phyloP scores from a whole-genome alignment of 2,329 filamentous ascomycete species.

The Neurospora crassa region DNA sequence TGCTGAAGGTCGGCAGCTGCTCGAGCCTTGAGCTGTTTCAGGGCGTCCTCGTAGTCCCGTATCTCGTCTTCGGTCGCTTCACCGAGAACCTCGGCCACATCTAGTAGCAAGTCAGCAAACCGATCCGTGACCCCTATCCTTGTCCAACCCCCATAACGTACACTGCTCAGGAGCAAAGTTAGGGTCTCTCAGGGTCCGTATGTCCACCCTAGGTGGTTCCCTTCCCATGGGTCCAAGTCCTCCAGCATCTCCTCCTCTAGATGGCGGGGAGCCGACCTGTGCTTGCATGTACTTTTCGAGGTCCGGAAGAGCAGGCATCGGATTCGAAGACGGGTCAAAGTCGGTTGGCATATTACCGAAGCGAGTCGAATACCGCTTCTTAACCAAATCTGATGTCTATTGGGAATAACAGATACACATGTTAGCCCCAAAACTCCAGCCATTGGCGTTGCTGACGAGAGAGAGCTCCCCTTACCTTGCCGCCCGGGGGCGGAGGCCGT shows the following conservation, averaged over 20 bases:
- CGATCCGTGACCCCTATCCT: not conserved
- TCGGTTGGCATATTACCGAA: slow-evolving; percentile 71
- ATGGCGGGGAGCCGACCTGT: slow-evolving; percentile 36
- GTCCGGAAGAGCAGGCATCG: slow-evolving; percentile 59
- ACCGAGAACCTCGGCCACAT: slow-evolving; percentile 61
- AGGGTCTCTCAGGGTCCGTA: slow-evolving; percentile 70
- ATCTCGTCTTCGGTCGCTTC: slow-evolving; percentile 87
- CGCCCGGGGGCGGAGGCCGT: slow-evolving; percentile 40
- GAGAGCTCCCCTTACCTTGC: slow-evolving; percentile 36
- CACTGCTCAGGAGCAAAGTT: slow-evolving; percentile 72
- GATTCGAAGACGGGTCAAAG: slow-evolving; percentile 58
- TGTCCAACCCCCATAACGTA: slow-evolving; percentile 27
- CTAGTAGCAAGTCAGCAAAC: slow-evolving; percentile 19
- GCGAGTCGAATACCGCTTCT: slow-evolving; percentile 86
- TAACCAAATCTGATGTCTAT: slow-evolving; percentile 74
- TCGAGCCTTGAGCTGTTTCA: slow-evolving; percentile 67
- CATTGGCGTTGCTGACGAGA: not conserved
- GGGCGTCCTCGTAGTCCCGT: slow-evolving; percentile 64
- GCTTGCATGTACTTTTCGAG: slow-evolving; percentile 47
- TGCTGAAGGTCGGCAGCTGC: slow-evolving; percentile 82
- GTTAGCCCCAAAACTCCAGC: slow-evolving; percentile 4
- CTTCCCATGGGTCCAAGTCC: slow-evolving; percentile 4
- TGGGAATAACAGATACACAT: slow-evolving; percentile 1
- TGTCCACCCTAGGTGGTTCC: slow-evolving; percentile 53
- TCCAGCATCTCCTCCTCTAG: slow-evolving; percentile 40